Conservation (phyloP, 371 early-diverging fungal species). For the Syncephalastrum racemosum region DNA sequence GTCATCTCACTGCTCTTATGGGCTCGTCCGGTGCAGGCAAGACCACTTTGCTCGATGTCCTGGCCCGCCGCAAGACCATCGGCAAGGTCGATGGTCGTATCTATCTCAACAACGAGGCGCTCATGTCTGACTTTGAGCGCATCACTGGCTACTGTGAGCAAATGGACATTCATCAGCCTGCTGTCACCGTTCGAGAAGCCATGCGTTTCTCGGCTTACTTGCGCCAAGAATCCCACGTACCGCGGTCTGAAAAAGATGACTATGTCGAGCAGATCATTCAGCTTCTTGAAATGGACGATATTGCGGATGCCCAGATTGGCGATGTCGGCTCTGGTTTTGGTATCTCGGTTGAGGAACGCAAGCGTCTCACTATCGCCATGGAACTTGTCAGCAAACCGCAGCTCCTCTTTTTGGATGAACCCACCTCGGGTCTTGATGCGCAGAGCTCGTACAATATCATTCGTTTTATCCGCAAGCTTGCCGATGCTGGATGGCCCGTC, state of each 20-base stretch:
- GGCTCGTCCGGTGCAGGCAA: conserved; percentile 85
- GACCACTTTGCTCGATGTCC: conserved; percentile 77
- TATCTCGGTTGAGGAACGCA: conserved; percentile 61
- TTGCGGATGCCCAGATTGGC: conserved; percentile 56
- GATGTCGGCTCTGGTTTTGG: conserved; percentile 42
- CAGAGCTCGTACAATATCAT: conserved; percentile 69
- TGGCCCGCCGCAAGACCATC: conserved; percentile 72
- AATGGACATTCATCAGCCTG: conserved; percentile 69
- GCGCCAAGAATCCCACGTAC: conserved; percentile 55
- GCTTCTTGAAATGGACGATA: conserved; percentile 56
- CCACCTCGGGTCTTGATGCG: conserved; percentile 69
- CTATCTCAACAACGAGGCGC: conserved; percentile 50
- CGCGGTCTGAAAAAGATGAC: conserved; percentile 52
- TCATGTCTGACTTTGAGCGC: conserved; percentile 55
- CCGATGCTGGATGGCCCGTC: conserved; percentile 57
- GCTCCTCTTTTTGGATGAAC: conserved; percentile 82
- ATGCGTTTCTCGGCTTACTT: conserved; percentile 66
- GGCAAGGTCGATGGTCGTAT: conserved; percentile 72
- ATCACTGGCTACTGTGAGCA: conserved; percentile 79
- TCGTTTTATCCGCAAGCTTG: conserved; percentile 60
- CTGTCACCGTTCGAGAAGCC: conserved; percentile 58
- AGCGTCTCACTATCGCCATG: conserved; percentile 62
- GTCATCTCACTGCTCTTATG: conserved; percentile 75
- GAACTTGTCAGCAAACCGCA: conserved; percentile 75
- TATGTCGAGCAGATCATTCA: conserved; percentile 64